Evolutionary conservation across 306 rosid species (phyloP), one percentile per base, ranked within the genome.

Genomic region (Prunus persica): DNA sequence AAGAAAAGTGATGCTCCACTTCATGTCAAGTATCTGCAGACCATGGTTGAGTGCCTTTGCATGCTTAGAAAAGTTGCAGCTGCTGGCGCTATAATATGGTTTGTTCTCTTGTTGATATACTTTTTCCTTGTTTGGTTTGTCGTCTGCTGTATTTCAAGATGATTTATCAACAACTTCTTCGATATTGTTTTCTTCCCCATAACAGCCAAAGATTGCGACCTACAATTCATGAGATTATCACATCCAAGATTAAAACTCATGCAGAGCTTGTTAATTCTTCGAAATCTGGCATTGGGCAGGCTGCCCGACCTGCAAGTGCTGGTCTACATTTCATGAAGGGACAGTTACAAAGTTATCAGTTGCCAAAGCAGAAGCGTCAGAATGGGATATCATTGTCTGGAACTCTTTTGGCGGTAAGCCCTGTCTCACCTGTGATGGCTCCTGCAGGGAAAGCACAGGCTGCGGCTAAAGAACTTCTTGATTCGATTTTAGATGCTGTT

Each of bases 11-110:
- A 89, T 83, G 91, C 97, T 69, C 92, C 93, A 0, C 93, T 86
- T 82, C 89, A 91, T 86, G 91, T 92, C 77, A 96, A 96, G 86
- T 96, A 96, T 87, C 84, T 96, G 76, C 98, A 91, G 80, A 96
- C 99, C 77, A 83, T 96, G 99, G 96, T 96, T 51, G 99, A 92
- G 85, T 96, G 99, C 82, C 98, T 96, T 71, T 91, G 88, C 86
- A 89, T 92, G 90, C 98, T 96, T 75, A 93, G 98, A 76, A 96
- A 96, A 92, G 93, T 92, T 82, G 97, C 98, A 11, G 98, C 99
- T 76, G 99, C 93, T 78, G 99, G 99, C 69, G 98, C 98, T 81
- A 83, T 96, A n/a, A 96, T 92, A 82, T 92, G 99, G 99, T 96
- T 80, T 56, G 93, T 82, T 80, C 10, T 81, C 84, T 76, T 56